Conservation (phyloP, 148 eudicot species). For the Salicornia ramosissima region DNA sequence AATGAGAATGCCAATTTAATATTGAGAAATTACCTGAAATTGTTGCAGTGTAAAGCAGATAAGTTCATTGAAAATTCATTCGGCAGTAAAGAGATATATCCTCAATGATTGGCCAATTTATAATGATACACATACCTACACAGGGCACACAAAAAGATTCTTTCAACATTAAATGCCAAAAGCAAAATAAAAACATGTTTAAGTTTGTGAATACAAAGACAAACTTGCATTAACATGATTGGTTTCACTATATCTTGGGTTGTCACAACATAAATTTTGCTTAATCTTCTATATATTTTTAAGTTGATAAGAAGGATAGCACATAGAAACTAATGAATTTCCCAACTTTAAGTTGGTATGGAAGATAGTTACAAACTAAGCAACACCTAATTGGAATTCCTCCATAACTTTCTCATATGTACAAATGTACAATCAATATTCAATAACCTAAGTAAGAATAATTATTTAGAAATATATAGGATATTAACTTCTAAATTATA, state of each 20-base stretch:
- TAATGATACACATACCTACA: not conserved
- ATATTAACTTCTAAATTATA: no score
- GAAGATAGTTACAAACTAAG: not conserved
- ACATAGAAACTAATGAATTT: no score
- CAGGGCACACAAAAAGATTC: conserved; percentile 4
- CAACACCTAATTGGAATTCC: not conserved
- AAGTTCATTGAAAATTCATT: not conserved
- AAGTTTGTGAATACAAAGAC: not conserved
- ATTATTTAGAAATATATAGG: no score
- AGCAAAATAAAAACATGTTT: not conserved
- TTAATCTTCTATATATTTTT: not conserved
- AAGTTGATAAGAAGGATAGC: not conserved
- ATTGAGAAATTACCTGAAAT: not conserved
- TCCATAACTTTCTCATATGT: not conserved
- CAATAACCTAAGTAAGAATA: no score
- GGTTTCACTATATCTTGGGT: not conserved
- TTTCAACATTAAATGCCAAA: not conserved
- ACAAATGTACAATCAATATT: no score
- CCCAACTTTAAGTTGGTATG: not conserved
- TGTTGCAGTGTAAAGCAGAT: not conserved
- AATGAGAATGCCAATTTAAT: not conserved
- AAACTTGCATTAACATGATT: not conserved
- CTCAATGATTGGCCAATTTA: conserved; percentile 1
- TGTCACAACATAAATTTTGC: not conserved
- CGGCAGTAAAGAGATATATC: not conserved